Base-by-base conservation (phyloP, 257 asterid species). In the Gardenia jasminoides region DNA sequence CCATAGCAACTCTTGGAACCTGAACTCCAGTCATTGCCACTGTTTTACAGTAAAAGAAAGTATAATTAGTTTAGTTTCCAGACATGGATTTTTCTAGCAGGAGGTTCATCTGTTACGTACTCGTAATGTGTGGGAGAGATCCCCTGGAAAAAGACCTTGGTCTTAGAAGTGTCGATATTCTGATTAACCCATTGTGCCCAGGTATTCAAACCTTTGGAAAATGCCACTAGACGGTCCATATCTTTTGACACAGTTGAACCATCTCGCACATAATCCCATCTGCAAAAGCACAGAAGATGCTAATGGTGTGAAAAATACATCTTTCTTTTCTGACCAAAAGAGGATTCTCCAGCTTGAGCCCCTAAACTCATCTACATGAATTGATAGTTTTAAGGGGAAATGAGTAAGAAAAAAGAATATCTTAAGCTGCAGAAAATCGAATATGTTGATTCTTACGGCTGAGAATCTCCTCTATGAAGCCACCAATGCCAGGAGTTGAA, bases 141-240 rank as follows among this genome's bases (percentile, higher is more conserved):
- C 62, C 93, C 92, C 36, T 88, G 92, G 70, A 86, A 91, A 82
- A 87, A 88, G 74, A 91, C 91, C 61, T 77, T 85, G 41, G 88
- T 89, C 80, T 78, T 83, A 1, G 85, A 56, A 30, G 91, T 78
- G 54, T 89, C 83, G 15, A 91, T 84, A 52, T 83, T 87, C 44
- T 76, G 82, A 46, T 89, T 85, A 17, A 91, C 88, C 96, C 96
- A 91, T 52, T 20, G 43, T 44, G 78, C 89, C 96, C 96, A 91
- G 61, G 96, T 89, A 6, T 83, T 68, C 83, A 91, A 65, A 7
- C 85, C 96, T 72, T 83, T 86, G 3, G 80, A 76, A 75, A 84
- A 91, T 22, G 96, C 96, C 13, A 46, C 79, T 10, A 88, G 56
- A 6, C 88, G 87, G 78, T 91, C 80, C 92, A 91, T 89, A 41